Conservation (phyloP, 2,329 filamentous ascomycete genomes). For the Colletotrichum ledebouriae region DNA sequence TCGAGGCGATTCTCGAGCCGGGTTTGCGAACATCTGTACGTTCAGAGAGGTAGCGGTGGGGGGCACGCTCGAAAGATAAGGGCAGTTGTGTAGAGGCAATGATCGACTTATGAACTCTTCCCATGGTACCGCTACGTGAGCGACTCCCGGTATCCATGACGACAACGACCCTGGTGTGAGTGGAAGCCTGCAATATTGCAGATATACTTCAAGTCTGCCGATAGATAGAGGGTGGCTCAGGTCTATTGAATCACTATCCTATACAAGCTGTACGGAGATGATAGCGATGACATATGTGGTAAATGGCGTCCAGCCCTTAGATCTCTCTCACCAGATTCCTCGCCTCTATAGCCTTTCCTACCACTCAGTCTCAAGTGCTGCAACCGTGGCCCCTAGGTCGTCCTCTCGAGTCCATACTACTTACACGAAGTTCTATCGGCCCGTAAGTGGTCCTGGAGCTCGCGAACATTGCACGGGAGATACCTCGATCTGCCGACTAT, state of each 20-base stretch:
- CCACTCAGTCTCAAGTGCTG: neutral
- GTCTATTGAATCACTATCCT: neutral
- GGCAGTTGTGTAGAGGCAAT: too few relatives aligned
- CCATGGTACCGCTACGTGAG: too few relatives aligned
- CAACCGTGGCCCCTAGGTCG: neutral
- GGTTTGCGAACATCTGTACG: too few relatives aligned
- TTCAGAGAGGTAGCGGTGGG: too few relatives aligned
- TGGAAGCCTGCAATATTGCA: neutral
- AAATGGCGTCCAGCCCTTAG: neutral
- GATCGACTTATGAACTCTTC: too few relatives aligned
- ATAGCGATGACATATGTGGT: neutral
- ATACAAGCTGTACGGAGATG: neutral
- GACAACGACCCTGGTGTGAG: too few relatives aligned
- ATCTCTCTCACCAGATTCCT: constrained; percentile 1
- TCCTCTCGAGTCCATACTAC: neutral
- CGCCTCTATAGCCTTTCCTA: neutral
- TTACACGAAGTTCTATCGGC: neutral
- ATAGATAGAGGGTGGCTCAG: neutral
- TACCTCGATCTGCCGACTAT: neutral
- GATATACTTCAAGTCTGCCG: neutral
- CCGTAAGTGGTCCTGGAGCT: neutral
- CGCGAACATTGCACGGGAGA: neutral
- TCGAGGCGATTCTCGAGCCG: too few relatives aligned
- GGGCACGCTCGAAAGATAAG: too few relatives aligned
- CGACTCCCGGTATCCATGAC: too few relatives aligned